Conservation (phyloP, 179 eudicot species). For the Actinidia arguta region DNA sequence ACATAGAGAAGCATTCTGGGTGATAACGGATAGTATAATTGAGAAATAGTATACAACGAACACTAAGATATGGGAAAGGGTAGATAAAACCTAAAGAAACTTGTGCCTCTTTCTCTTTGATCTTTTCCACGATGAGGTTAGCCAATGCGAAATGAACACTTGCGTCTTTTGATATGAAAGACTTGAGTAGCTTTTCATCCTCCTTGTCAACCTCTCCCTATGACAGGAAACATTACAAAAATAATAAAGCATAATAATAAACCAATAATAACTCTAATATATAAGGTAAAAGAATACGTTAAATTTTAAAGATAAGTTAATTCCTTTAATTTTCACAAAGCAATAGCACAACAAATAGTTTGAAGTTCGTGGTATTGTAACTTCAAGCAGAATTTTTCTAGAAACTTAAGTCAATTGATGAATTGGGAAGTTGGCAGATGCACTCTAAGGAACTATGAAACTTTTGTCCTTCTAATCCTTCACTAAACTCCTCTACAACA, state of each 20-base stretch:
- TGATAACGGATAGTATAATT: not conserved
- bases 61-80: not conserved
- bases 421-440: no score
- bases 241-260: not conserved
- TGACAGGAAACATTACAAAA: not conserved
- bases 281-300: no score
- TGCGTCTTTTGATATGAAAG: conserved; percentile 64
- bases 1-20: not conserved
- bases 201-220: conserved; percentile 75
- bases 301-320: no score
- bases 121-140: conserved; percentile 72
- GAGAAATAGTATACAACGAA: not conserved
- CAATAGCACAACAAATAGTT: no score
- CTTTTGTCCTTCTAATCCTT: no score
- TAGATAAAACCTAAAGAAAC: conserved; percentile 59
- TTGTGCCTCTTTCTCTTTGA: conserved; percentile 68
- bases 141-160: conserved; percentile 75
- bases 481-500: no score
- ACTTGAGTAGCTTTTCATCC: conserved; percentile 78
- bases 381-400: no score
- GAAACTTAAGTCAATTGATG: no score
- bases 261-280: no score
- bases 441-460: no score
- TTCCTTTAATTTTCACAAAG: no score
- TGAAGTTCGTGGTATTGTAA: no score